Percentiles rank a stretch among this genome's conserved stretches.
Conservation (phyloP, 441 rosid species). For the Monsonia emarginata region DNA sequence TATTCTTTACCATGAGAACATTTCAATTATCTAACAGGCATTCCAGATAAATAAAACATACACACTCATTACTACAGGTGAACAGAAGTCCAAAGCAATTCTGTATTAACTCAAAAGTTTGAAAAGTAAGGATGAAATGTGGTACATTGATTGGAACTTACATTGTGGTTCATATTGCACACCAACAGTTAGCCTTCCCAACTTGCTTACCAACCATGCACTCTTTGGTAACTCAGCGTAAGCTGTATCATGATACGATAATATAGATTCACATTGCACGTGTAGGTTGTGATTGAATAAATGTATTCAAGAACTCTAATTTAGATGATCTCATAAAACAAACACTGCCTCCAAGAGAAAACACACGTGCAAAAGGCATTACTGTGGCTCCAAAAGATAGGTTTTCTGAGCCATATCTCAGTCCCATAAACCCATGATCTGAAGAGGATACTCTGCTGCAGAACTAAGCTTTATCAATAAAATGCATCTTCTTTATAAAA, state of each 20-base stretch:
- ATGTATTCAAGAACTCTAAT: neutral
- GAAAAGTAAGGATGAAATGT: constrained; percentile 5
- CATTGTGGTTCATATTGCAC: constrained; percentile 72
- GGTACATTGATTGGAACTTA: constrained; percentile 29
- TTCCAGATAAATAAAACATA: neutral
- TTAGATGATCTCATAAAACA: neutral
- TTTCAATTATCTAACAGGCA: neutral
- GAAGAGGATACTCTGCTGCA: constrained; percentile 40
- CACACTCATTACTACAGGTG: neutral
- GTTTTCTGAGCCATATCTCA: constrained; percentile 70
- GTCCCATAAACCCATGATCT: constrained; percentile 61
- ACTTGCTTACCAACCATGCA: constrained; percentile 85
- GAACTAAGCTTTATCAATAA: constrained; percentile 13
- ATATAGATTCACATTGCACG: neutral
- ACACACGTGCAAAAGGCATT: constrained; percentile 51
- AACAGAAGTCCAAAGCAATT: neutral
- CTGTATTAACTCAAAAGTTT: neutral
- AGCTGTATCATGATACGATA: constrained; percentile 27
- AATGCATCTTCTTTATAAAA: too few relatives aligned
- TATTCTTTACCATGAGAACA: neutral
- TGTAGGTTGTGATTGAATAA: neutral
- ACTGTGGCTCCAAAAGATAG: constrained; percentile 63
- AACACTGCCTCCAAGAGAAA: constrained; percentile 1
- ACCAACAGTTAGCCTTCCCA: constrained; percentile 74
- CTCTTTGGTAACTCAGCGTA: constrained; percentile 47